Base-by-base conservation (phyloP, 2,329 filamentous ascomycete genomes). In the Ascochyta rabiei region DNA sequence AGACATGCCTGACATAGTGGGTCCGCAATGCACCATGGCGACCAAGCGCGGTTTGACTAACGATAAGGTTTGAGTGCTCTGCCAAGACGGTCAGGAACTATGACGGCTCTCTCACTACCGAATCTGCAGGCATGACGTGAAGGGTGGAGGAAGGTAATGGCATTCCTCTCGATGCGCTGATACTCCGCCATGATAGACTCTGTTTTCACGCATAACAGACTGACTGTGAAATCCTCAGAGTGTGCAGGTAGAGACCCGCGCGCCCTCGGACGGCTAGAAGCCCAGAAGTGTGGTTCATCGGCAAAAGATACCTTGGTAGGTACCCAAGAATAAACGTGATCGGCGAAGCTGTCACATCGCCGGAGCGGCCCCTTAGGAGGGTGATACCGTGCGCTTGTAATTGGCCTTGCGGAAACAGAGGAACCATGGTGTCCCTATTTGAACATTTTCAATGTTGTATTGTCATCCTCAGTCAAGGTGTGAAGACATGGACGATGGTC, bases 61-160 rank as follows among this genome's bases (percentile, higher is more conserved):
- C 13, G 18, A 55, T 45, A 55, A 55, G 41, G 46, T 55, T 55
- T 35, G 24, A 47, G 16, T 41, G 38, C 21, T 41, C 34, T 15
- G 37, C 30, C 41, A 24, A 50, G 37, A 21, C 30, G 26, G 21
- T 24, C 26, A 42, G 30, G 28, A 41, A 28, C 3, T 10, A 37
- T 21, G 19, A 33, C 30, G 37, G 37, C 30, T 46, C 41, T 31
- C 37, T 45, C 5, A 47, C 42, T 42, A 19, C 41, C 41, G 1
- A 2, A 10, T 7, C 9, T 45, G 30, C n/a, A 54, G 28, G 33
- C 28, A 44, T 28, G 10, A 13, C 19, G n/a, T 23, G 24, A 9
- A 31, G 31, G 35, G 35, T n/a, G 10, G 9, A 28, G 10, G 12
- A 18, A 24, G 30, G 16, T 16, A 26, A 40, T 48, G 34, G n/a